A percentile compares a stretch with the other conserved stretches of the same genome.
phyloP scores from a whole-genome alignment of 2,329 filamentous ascomycete species.

The Talaromyces sp. region DNA sequence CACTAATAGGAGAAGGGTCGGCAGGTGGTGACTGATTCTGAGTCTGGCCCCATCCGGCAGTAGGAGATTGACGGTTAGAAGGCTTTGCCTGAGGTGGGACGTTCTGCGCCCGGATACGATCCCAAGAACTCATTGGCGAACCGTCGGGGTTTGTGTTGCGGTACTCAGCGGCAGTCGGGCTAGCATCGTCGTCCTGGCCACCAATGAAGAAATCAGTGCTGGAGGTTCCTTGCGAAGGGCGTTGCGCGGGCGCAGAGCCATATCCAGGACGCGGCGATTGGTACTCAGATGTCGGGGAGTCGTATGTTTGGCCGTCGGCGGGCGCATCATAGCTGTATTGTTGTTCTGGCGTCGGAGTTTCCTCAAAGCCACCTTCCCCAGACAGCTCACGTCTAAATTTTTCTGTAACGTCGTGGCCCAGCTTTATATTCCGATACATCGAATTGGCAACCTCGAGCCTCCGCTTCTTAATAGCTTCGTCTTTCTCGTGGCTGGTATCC shows the following conservation, averaged over 20 bases:
- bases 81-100: conserved; percentile 1
- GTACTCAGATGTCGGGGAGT: not conserved
- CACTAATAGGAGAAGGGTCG: not conserved
- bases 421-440: too few species aligned
- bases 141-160: conserved; percentile 17
- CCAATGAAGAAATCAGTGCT: conserved; percentile 32
- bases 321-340: not conserved
- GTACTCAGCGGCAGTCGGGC: conserved; percentile 39
- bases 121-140: conserved; percentile 39
- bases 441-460: not conserved
- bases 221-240: conserved; percentile 8
- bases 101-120: conserved; percentile 39
- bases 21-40: conserved; percentile 4
- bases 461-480: conserved; percentile 1
- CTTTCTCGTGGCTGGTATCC: not conserved
- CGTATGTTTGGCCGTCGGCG: not conserved
- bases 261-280: not conserved
- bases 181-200: conserved; percentile 39
- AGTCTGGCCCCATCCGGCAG: conserved; percentile 12
- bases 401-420: too few species aligned
- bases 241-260: conserved; percentile 1
- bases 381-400: not conserved
- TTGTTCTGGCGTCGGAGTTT: not conserved
- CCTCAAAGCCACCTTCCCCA: not conserved
- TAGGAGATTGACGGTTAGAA: conserved; percentile 1